Evolutionary conservation across 1,139 yeast species (phyloP).

Genomic region (Debaryomyces robertsiae): DNA sequence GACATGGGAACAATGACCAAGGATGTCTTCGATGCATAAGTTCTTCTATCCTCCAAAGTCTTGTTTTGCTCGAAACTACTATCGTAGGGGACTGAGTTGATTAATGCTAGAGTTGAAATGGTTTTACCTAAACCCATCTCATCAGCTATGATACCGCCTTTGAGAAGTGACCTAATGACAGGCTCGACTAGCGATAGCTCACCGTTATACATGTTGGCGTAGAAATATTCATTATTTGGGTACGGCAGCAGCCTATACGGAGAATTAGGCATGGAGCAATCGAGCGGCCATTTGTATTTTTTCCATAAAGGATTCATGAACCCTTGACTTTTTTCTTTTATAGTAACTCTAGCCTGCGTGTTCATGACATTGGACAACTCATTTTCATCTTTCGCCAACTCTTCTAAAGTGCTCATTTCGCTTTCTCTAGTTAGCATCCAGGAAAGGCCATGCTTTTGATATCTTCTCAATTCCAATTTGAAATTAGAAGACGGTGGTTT

Average conservation of each 20-base stretch:
- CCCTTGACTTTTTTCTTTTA: slow-evolving; percentile 44
- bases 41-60: slow-evolving; percentile 17
- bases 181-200: slow-evolving; percentile 75
- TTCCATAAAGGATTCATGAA: slow-evolving; percentile 88
- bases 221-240: slow-evolving; percentile 47
- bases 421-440: slow-evolving; percentile 79
- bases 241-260: slow-evolving; percentile 9
- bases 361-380: slow-evolving; percentile 21
- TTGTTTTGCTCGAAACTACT: slow-evolving; percentile 10
- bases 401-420: slow-evolving; percentile 46
- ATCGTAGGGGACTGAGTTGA: slow-evolving; percentile 66
- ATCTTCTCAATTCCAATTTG: slow-evolving; percentile 58
- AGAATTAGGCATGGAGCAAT: slow-evolving; percentile 30
- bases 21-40: slow-evolving; percentile 73
- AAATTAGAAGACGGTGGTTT: slow-evolving; percentile 60
- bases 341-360: slow-evolving; percentile 30
- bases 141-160: slow-evolving; percentile 94
- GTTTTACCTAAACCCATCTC: slow-evolving; percentile 98
- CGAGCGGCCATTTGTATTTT: slow-evolving; percentile 71
- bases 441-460: slow-evolving; percentile 78
- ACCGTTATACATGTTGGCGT: slow-evolving; percentile 82
- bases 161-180: slow-evolving; percentile 52
- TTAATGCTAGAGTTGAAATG: slow-evolving; percentile 74
- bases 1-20: slow-evolving; percentile 91
- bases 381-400: slow-evolving; percentile 26